Evolutionary conservation across 345 rosid species (phyloP), one percentile per base, ranked within the genome.

Genomic region (Barbarea vulgaris): DNA sequence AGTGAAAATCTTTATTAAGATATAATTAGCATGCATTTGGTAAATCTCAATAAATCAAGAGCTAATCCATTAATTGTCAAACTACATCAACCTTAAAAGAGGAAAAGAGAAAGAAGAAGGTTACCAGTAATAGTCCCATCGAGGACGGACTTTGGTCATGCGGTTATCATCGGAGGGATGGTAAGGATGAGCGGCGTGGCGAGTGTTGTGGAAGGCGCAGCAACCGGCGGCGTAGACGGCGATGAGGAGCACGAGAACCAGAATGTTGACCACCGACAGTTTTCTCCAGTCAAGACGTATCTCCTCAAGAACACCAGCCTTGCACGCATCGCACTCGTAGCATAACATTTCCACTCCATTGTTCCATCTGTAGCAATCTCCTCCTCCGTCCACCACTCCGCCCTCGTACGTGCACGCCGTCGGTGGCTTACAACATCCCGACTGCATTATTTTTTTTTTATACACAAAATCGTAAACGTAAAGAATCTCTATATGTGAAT

Each of bases 381-480:
- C 85, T 73, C 89, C 97, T 4, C 86, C 69, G 37, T 64, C 85
- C 55, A 65, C 39, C 2, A 87, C 82, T 51, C 76, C 93, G 64
- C 22, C 73, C 72, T 85, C 81, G 83, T 96, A 93, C 28, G 72
- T 77, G 58, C 99, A 96, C 18, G 91, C 75, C 5, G 97, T 91
- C 9, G 98, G 98, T 34, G 99, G 99, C 83, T 93, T 96, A 67
- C 99, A 96, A 48, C 98, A 96, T 56, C 99, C 99, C 0, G 99
- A 93, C 99, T 89, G 69, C 80, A 62, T 62, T 58, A 4, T 56
- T 9, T 24, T 6, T 4, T n/a, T 27, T 24, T 6, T 4, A 18
- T 18, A 41, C 15, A 39, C 44, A 12, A 39, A 12, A 39, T 13
- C 44, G 44, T 39, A 39, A 39, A 4, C 15, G 44, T 4, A 39